Evolutionary conservation across 1,284 basidiomycete genomes (phyloP).

Genomic region (Ceratobasidium sp.): DNA sequence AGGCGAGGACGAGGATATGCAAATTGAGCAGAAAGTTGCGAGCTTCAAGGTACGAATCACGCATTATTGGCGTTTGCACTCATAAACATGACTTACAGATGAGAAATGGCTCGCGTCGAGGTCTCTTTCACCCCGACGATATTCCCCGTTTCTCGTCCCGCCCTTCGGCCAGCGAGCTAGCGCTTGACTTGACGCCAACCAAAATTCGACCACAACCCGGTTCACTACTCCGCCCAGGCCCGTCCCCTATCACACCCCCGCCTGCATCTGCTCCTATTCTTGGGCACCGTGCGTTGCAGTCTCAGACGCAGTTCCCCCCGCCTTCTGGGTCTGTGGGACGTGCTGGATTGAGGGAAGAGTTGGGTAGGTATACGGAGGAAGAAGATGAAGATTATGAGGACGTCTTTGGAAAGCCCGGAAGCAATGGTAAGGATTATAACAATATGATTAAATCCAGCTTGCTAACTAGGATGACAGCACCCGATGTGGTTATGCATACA

Average conservation of each 20-base stretch:
- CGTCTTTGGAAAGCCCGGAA: conserved; percentile 82
- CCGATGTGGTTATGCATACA: conserved; percentile 70
- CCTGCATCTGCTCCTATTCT: conserved; percentile 36
- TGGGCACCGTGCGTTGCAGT: conserved; percentile 5
- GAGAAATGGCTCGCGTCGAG: conserved; percentile 74
- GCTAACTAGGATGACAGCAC: conserved; percentile 55
- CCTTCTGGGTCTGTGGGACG: conserved; percentile 72
- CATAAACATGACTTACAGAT: conserved; percentile 53
- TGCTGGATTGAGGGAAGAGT: conserved; percentile 69
- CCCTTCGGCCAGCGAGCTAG: conserved; percentile 20
- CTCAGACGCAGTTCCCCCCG: conserved; percentile 62
- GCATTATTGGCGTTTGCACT: not conserved
- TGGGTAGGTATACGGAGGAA: conserved; percentile 85
- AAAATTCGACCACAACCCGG: conserved; percentile 34
- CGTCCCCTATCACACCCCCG: conserved; percentile 42
- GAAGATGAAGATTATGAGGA: conserved; percentile 91
- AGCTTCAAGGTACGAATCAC: conserved; percentile 74
- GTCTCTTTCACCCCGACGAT: conserved; percentile 88
- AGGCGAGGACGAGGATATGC: conserved; percentile 75
- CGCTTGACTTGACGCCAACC: conserved; percentile 43
- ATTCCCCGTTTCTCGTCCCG: conserved; percentile 55
- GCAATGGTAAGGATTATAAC: conserved; percentile 62
- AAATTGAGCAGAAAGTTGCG: conserved; percentile 77
- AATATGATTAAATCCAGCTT: not conserved
- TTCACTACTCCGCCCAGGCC: not conserved